phyloP scores from a whole-genome alignment of 768 basidiomycete species.

The Scleroderma bovista region DNA sequence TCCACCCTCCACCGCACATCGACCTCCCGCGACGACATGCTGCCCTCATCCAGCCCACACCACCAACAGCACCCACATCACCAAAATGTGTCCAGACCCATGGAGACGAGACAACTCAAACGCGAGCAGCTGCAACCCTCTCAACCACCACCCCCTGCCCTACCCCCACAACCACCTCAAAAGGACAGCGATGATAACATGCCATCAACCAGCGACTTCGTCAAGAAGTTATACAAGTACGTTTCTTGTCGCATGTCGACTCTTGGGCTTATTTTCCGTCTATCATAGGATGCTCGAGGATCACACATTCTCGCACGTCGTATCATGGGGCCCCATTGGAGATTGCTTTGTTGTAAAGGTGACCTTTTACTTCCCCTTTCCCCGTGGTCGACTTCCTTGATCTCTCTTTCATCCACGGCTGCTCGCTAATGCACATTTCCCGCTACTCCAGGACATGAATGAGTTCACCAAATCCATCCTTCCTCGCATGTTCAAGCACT shows the following conservation, averaged over 20 bases:
- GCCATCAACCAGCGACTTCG: constrained; percentile 90
- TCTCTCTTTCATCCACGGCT: background rate
- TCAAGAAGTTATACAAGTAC: constrained; percentile 91
- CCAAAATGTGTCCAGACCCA: constrained; percentile 14
- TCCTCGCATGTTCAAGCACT: constrained; percentile 92
- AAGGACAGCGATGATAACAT: constrained; percentile 61
- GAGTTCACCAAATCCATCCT: constrained; percentile 90
- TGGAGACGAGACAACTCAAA: constrained; percentile 24
- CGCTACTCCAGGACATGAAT: constrained; percentile 70
- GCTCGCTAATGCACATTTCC: constrained; percentile 4
- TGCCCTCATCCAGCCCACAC: constrained; percentile 14
- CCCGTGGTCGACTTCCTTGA: constrained; percentile 3
- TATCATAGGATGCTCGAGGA: constrained; percentile 94
- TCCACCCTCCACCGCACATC: constrained; percentile 32
- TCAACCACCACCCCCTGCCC: constrained; percentile 13
- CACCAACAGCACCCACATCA: constrained; percentile 20
- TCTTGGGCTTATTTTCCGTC: background rate
- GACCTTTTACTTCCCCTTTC: background rate
- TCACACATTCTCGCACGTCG: constrained; percentile 60
- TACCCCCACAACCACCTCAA: constrained; percentile 12
- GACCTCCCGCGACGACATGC: constrained; percentile 38
- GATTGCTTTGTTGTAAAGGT: constrained; percentile 89
- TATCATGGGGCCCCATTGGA: constrained; percentile 78
- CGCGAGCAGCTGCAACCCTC: constrained; percentile 21
- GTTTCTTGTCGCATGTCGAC: constrained; percentile 14